Evolutionary conservation across 495 filamentous ascomycete genomes (phyloP).

Genomic region (Penicillium angulare): DNA sequence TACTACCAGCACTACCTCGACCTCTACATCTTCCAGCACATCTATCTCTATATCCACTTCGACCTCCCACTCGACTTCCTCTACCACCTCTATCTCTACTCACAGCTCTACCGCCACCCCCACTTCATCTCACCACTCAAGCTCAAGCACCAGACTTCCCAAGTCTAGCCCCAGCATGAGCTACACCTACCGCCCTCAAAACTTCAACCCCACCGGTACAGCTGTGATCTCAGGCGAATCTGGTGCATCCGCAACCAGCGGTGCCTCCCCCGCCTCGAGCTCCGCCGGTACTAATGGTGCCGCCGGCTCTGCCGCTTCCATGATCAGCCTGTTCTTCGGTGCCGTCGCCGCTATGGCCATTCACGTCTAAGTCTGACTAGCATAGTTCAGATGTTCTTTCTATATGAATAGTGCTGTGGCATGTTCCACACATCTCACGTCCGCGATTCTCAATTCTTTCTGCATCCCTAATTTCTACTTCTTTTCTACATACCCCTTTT

Average conservation of each 20-base stretch:
- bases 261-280: constrained; percentile 11
- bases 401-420: constrained; percentile 5
- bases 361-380: constrained; percentile 17
- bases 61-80: constrained; percentile 24
- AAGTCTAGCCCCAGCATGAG: constrained; percentile 22
- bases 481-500: constrained; percentile 18
- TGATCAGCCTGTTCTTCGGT: constrained; percentile 27
- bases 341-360: constrained; percentile 28
- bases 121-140: background rate
- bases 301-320: constrained; percentile 21
- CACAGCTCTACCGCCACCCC: constrained; percentile 8
- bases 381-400: constrained; percentile 4
- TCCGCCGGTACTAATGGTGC: constrained; percentile 21
- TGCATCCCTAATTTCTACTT: constrained; percentile 10
- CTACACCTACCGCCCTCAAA: constrained; percentile 36
- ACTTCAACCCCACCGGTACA: constrained; percentile 29
- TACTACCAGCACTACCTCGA: constrained; percentile 22
- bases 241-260: constrained; percentile 2
- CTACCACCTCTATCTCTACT: constrained; percentile 15
- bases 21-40: constrained; percentile 22
- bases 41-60: constrained; percentile 17
- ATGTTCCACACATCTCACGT: background rate
- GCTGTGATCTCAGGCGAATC: constrained; percentile 21
- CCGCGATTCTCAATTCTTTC: constrained; percentile 6
- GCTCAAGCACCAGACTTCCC: constrained; percentile 13